These are phyloP conservation scores for Spongospora subterranea DNA, from an alignment of 208 protist species.

Conservation along the genomic window DNA sequence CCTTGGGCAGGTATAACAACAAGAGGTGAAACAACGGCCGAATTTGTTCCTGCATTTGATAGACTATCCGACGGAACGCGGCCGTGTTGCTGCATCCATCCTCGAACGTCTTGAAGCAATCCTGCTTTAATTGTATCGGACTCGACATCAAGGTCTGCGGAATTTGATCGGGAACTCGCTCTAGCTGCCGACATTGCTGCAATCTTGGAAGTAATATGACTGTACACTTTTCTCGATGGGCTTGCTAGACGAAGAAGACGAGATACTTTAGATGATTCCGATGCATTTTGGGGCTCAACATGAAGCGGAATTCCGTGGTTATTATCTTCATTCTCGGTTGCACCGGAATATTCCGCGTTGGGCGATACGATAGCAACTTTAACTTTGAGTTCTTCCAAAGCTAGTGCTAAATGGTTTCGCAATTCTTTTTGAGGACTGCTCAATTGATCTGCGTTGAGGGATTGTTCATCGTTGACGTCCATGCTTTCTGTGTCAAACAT, in stretches of 20 bases:
- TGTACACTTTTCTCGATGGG: not conserved
- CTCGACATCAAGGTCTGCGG: not conserved
- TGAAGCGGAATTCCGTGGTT: too few species aligned
- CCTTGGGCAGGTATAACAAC: not conserved
- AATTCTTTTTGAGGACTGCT: not conserved
- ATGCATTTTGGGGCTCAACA: too few species aligned
- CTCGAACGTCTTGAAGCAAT: not conserved
- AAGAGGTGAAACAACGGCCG: not conserved
- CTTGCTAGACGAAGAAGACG: too few species aligned
- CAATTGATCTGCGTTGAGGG: not conserved
- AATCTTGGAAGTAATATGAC: not conserved
- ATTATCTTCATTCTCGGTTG: too few species aligned
- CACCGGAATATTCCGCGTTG: not conserved
- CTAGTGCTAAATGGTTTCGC: slow-evolving; percentile 12
- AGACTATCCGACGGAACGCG: not conserved
- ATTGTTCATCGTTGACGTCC: not conserved
- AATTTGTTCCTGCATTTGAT: not conserved
- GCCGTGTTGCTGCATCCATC: not conserved
- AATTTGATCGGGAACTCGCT: not conserved
- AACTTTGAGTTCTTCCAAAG: slow-evolving; percentile 15
- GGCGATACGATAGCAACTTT: slow-evolving; percentile 46
- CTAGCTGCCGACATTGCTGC: not conserved
- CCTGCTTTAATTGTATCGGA: not conserved
- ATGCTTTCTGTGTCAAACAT: not conserved
- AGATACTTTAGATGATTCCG: too few species aligned